These are phyloP conservation scores for Aspergillus proliferans DNA, from an alignment of 2,329 filamentous ascomycete species.

Conservation along the genomic window DNA sequence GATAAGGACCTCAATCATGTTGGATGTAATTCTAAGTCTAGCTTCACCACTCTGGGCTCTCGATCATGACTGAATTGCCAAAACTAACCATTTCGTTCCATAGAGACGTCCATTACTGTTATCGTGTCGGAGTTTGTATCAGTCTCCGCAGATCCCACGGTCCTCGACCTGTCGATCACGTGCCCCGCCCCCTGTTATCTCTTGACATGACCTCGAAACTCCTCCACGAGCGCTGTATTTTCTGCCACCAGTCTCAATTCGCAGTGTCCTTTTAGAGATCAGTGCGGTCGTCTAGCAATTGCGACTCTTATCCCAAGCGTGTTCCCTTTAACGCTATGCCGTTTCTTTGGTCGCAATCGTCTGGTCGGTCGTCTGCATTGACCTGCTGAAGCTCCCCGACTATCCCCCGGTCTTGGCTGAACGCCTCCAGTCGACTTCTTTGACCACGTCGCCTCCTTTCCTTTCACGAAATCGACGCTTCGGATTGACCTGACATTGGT, in stretches of 20 bases:
- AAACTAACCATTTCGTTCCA: neutral
- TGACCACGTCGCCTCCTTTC: conserved; percentile 9
- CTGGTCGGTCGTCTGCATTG: conserved; percentile 10
- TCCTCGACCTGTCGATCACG: conserved; percentile 1
- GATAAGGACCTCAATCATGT: conserved; percentile 32
- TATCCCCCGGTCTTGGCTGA: conserved; percentile 4
- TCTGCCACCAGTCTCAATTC: neutral
- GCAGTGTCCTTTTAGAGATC: neutral
- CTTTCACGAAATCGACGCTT: neutral
- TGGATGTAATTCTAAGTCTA: neutral
- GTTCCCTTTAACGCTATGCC: conserved; percentile 13
- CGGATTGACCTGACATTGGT: neutral
- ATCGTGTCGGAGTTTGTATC: no score
- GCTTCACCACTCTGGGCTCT: neutral
- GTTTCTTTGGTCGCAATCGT: conserved; percentile 7
- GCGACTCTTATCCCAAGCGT: neutral
- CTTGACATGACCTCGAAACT: neutral
- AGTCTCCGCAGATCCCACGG: neutral
- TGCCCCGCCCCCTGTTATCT: conserved; percentile 1
- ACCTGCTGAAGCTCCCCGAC: conserved; percentile 13
- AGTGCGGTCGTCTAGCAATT: neutral
- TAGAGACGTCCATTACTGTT: no score
- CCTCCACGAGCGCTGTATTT: neutral
- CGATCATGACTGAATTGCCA: neutral
- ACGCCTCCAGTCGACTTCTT: conserved; percentile 4